Evolutionary conservation across 768 basidiomycete genomes (phyloP).

Genomic region (Mycena crocata): DNA sequence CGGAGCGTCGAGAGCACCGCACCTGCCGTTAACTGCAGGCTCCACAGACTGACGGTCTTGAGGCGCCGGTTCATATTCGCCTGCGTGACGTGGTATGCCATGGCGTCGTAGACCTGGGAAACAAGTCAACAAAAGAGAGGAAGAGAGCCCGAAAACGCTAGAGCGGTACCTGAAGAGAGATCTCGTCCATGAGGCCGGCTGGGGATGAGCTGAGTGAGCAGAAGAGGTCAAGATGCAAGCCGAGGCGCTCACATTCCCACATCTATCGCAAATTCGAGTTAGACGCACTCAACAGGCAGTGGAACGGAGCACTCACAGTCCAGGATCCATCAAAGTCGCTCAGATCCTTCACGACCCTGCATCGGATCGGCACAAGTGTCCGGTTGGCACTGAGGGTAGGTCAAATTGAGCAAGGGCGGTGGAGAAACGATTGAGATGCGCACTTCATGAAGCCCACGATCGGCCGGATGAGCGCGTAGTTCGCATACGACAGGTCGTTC

Average conservation of each 20-base stretch:
- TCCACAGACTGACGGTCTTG: constrained; percentile 94
- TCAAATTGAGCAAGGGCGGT: constrained; percentile 5
- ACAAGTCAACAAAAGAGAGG: background rate
- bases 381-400: constrained; percentile 78
- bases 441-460: constrained; percentile 99
- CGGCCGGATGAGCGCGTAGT: constrained; percentile 91
- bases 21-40: constrained; percentile 91
- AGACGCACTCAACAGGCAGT: constrained; percentile 20
- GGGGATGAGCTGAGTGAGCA: constrained; percentile 35
- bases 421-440: constrained; percentile 40
- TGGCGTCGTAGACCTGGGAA: constrained; percentile 85
- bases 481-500: constrained; percentile 88
- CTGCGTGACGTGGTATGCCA: constrained; percentile 95
- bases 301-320: constrained; percentile 74
- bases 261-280: constrained; percentile 60
- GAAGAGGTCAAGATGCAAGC: constrained; percentile 15
- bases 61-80: constrained; percentile 90
- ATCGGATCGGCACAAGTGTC: constrained; percentile 94
- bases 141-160: background rate
- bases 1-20: constrained; percentile 85
- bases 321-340: constrained; percentile 95
- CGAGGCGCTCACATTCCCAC: constrained; percentile 85
- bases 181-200: constrained; percentile 94
- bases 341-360: constrained; percentile 85
- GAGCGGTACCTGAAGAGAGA: constrained; percentile 78